Percentiles rank a stretch among this genome's conserved stretches.
These are phyloP conservation scores for Mucor mucedo DNA, from an alignment of 371 early-diverging fungal genomes.

Conservation along the genomic window DNA sequence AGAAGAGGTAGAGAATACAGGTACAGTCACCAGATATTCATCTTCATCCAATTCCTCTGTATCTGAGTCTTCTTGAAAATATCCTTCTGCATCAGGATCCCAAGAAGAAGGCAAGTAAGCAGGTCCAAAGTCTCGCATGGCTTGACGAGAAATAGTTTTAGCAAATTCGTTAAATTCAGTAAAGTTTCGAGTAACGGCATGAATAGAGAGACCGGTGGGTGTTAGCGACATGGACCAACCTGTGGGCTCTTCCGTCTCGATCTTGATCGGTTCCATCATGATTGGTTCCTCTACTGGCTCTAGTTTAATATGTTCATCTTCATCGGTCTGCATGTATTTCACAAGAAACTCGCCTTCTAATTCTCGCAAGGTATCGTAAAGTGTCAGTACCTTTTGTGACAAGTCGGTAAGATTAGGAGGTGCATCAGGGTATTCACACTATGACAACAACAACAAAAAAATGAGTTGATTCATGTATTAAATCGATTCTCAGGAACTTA, in stretches of 20 bases:
- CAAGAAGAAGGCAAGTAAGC: slow-evolving; percentile 29
- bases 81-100: slow-evolving; percentile 36
- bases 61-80: slow-evolving; percentile 29
- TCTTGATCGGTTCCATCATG: neutral
- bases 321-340: slow-evolving; percentile 35
- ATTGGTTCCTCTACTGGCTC: neutral
- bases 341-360: slow-evolving; percentile 49
- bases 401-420: slow-evolving; percentile 54
- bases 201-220: slow-evolving; percentile 38
- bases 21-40: slow-evolving; percentile 46
- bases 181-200: slow-evolving; percentile 36
- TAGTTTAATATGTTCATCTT: neutral
- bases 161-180: slow-evolving; percentile 40
- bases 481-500: slow-evolving; percentile 12
- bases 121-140: slow-evolving; percentile 33
- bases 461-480: too few relatives aligned
- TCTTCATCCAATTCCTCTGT: slow-evolving; percentile 42
- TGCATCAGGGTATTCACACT: slow-evolving; percentile 61
- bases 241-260: slow-evolving; percentile 22
- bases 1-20: slow-evolving; percentile 28
- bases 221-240: slow-evolving; percentile 50
- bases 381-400: slow-evolving; percentile 49
- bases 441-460: neutral
- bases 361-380: slow-evolving; percentile 48
- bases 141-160: slow-evolving; percentile 38